phyloP scores from a whole-genome alignment of 257 asterid species.

The Plantago major region DNA sequence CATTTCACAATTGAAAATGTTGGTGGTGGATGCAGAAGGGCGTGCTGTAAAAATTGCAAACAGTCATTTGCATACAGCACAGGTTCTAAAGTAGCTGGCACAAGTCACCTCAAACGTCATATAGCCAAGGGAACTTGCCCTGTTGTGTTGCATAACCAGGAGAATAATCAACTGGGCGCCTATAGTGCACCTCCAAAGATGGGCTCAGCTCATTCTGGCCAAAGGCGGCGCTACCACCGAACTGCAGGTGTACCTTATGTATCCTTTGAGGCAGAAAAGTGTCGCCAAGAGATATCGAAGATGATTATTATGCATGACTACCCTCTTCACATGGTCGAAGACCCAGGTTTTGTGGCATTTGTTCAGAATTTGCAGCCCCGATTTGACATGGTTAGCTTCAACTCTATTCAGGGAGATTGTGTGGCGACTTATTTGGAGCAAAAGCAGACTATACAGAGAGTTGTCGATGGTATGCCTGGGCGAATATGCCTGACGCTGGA shows the following conservation, averaged over 20 bases:
- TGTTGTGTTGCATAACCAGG: conserved; percentile 62
- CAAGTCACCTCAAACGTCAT: conserved; percentile 98
- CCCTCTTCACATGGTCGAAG: conserved; percentile 96
- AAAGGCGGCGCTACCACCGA: conserved; percentile 59
- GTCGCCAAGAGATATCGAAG: conserved; percentile 79
- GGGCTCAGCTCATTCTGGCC: conserved; percentile 40
- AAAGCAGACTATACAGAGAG: conserved; percentile 66
- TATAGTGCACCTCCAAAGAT: conserved; percentile 72
- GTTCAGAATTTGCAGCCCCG: conserved; percentile 87
- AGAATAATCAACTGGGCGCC: conserved; percentile 44
- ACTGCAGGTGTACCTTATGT: conserved; percentile 51
- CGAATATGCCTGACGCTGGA: conserved; percentile 79
- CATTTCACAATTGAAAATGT: conserved; percentile 85
- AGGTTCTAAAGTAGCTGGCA: conserved; percentile 93
- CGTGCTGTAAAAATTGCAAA: conserved; percentile 93
- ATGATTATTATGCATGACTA: conserved; percentile 97
- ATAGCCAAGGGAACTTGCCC: conserved; percentile 93
- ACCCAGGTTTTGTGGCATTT: conserved; percentile 86
- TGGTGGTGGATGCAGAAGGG: conserved; percentile 75
- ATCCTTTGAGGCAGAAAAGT: conserved; percentile 73
- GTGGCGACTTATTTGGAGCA: conserved; percentile 82
- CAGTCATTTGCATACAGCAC: conserved; percentile 98
- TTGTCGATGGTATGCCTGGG: conserved; percentile 79
- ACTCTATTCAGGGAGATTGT: conserved; percentile 88
- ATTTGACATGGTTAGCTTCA: conserved; percentile 90